These are phyloP conservation scores for Diplodia scrobiculata DNA, from an alignment of 2,329 filamentous ascomycete species.

Conservation along the genomic window DNA sequence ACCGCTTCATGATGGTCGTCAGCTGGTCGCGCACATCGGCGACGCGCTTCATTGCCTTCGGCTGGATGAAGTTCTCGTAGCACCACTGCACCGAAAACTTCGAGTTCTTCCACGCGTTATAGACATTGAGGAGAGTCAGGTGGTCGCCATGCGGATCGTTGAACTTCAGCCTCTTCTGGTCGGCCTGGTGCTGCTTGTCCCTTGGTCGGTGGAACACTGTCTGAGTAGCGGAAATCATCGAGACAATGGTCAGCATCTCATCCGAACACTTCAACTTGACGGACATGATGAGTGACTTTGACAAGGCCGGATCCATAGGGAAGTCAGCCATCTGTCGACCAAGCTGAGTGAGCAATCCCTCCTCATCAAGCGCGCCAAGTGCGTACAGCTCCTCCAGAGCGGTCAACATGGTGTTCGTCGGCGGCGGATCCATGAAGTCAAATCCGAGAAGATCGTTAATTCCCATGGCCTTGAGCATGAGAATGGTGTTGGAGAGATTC, in stretches of 20 bases:
- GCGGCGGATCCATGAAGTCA: constrained; percentile 98
- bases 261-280: constrained; percentile 89
- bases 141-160: constrained; percentile 94
- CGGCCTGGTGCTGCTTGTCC: constrained; percentile 93
- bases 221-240: constrained; percentile 80
- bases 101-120: constrained; percentile 91
- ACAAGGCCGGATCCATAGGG: constrained; percentile 91
- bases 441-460: constrained; percentile 97
- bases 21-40: constrained; percentile 93
- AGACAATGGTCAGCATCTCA: constrained; percentile 90
- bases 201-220: constrained; percentile 93
- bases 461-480: constrained; percentile 98
- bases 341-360: constrained; percentile 86
- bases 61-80: constrained; percentile 96
- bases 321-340: constrained; percentile 98
- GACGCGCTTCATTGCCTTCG: constrained; percentile 80
- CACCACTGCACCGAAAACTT: constrained; percentile 88
- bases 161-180: constrained; percentile 97
- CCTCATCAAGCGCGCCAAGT: constrained; percentile 86
- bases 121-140: constrained; percentile 91
- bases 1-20: constrained; percentile 88
- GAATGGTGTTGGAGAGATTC: constrained; percentile 87
- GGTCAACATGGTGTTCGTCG: constrained; percentile 96
- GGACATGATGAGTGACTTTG: constrained; percentile 85
- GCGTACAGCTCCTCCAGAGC: constrained; percentile 94